Conservation (phyloP, 768 basidiomycete genomes). For the Kwoniella shandongensis region DNA sequence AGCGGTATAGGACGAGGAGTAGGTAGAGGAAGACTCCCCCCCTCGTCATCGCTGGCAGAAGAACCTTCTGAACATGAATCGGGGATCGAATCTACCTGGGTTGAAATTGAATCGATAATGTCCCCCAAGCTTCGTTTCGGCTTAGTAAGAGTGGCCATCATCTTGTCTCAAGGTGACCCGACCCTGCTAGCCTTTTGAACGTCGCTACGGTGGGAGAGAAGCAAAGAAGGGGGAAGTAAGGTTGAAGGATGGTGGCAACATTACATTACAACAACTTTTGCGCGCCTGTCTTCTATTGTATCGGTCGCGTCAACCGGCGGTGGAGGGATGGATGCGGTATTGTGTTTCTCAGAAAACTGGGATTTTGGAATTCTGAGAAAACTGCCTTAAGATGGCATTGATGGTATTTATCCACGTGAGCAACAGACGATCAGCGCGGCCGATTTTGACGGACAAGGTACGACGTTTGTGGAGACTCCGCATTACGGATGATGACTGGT, state of each 20-base stretch:
- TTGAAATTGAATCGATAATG: conserved; percentile 18
- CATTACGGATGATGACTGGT: too few species aligned
- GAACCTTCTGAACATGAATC: conserved; percentile 33
- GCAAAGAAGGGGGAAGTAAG: neutral
- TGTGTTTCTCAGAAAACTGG: neutral
- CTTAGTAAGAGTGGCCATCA: conserved; percentile 10
- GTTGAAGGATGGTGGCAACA: conserved; percentile 13
- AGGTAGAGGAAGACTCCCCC: conserved; percentile 5
- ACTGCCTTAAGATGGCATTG: too few species aligned
- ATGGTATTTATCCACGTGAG: too few species aligned
- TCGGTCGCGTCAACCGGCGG: conserved; percentile 9
- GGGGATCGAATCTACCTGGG: conserved; percentile 20
- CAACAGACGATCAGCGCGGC: too few species aligned
- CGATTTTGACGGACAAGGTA: too few species aligned
- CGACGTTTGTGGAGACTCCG: too few species aligned
- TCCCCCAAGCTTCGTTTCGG: conserved; percentile 11
- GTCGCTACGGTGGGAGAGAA: neutral
- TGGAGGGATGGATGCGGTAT: neutral
- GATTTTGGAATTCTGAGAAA: too few species aligned
- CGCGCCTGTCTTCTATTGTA: conserved; percentile 15
- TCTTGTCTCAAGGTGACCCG: neutral
- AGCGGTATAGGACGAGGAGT: conserved; percentile 17
- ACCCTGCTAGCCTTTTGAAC: neutral
- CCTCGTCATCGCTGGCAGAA: conserved; percentile 7
- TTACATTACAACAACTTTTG: conserved; percentile 7